These are phyloP conservation scores for Aureobasidium melanogenum DNA, from an alignment of 2,329 filamentous ascomycete species.

Conservation along the genomic window DNA sequence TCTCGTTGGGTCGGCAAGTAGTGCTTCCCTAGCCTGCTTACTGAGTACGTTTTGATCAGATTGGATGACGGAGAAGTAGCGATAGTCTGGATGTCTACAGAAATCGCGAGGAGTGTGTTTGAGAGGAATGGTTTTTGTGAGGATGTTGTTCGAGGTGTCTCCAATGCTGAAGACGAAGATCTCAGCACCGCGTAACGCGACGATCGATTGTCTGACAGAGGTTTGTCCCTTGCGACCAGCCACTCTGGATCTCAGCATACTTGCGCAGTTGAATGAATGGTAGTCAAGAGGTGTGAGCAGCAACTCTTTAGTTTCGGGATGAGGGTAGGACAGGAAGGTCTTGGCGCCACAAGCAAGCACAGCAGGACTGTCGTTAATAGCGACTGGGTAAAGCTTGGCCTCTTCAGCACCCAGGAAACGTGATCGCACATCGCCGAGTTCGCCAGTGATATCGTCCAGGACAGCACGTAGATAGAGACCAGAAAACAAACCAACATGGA, in stretches of 20 bases:
- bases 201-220: constrained; percentile 70
- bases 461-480: constrained; percentile 94
- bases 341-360: constrained; percentile 85
- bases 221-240: constrained; percentile 56
- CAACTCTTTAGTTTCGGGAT: constrained; percentile 77
- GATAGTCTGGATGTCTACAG: constrained; percentile 76
- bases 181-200: constrained; percentile 66
- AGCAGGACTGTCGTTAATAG: constrained; percentile 72
- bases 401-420: constrained; percentile 89
- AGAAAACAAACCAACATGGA: constrained; percentile 92
- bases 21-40: constrained; percentile 62
- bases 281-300: constrained; percentile 90
- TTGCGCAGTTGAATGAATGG: constrained; percentile 80
- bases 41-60: constrained; percentile 87
- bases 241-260: constrained; percentile 64
- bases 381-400: constrained; percentile 85
- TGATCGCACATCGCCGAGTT: constrained; percentile 87
- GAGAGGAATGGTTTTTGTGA: constrained; percentile 48
- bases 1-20: constrained; percentile 62
- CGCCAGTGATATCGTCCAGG: constrained; percentile 88
- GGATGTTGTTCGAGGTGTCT: constrained; percentile 15
- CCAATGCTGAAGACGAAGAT: constrained; percentile 17
- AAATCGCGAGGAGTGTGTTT: constrained; percentile 86
- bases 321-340: constrained; percentile 92
- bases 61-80: constrained; percentile 89